Conservation (phyloP, 345 rosid species). For the Gossypium turneri region DNA sequence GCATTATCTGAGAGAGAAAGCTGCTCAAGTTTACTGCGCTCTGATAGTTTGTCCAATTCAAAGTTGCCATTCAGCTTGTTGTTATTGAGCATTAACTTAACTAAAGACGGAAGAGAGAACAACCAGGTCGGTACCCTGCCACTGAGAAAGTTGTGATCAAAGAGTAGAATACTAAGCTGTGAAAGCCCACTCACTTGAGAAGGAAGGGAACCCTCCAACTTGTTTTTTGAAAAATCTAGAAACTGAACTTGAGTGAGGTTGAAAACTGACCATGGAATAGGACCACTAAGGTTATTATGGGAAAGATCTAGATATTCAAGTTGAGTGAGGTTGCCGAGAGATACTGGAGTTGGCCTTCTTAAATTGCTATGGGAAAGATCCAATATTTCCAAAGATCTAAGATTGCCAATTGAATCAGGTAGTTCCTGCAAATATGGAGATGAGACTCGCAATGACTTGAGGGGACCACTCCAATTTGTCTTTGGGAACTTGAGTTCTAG, state of each 20-base stretch:
- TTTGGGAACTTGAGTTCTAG: slow-evolving; percentile 10
- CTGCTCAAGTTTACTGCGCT: not conserved
- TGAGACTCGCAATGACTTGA: not conserved
- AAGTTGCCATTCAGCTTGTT: not conserved
- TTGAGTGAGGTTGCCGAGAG: not conserved
- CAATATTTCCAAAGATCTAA: not conserved
- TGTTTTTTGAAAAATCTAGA: not conserved
- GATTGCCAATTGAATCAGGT: slow-evolving; percentile 13
- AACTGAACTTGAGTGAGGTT: not conserved
- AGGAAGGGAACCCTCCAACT: not conserved
- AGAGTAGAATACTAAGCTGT: not conserved
- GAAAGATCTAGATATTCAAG: not conserved
- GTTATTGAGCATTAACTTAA: not conserved
- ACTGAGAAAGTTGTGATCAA: not conserved
- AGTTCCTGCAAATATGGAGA: not conserved
- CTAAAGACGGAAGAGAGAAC: slow-evolving; percentile 3
- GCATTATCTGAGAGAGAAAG: not conserved
- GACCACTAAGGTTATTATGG: not conserved
- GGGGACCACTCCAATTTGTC: slow-evolving; percentile 4
- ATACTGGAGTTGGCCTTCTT: not conserved
- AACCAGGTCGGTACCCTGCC: slow-evolving; percentile 4
- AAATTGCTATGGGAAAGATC: not conserved
- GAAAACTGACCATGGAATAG: not conserved
- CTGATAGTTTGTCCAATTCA: slow-evolving; percentile 1
- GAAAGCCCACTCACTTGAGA: not conserved